These are phyloP conservation scores for Pythium plurisporium DNA, from an alignment of 352 stramenopile species.

Conservation along the genomic window DNA sequence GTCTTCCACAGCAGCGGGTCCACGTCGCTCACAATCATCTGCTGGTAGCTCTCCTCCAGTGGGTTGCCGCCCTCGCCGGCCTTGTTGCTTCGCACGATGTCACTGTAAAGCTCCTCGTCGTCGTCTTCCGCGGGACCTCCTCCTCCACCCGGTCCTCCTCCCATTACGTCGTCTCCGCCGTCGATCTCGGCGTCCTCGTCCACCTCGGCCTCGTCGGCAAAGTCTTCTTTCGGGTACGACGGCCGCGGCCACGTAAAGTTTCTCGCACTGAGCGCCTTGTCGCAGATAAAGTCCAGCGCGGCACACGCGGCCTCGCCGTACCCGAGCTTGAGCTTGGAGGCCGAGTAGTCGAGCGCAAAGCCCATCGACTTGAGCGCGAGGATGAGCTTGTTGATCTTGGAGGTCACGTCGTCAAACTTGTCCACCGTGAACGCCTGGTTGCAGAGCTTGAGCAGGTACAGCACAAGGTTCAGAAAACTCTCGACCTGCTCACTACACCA, in stretches of 20 bases:
- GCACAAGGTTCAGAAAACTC: slow-evolving; percentile 66
- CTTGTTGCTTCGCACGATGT: slow-evolving; percentile 39
- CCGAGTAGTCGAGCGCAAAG: slow-evolving; percentile 78
- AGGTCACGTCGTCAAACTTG: slow-evolving; percentile 87
- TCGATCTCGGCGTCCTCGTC: slow-evolving; percentile 53
- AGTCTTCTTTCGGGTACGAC: slow-evolving; percentile 74
- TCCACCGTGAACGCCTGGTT: slow-evolving; percentile 79
- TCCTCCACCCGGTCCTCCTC: background rate
- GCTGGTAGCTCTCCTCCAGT: slow-evolving; percentile 72
- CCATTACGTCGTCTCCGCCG: slow-evolving; percentile 24
- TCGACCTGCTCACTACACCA: slow-evolving; percentile 69
- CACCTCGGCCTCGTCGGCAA: slow-evolving; percentile 72
- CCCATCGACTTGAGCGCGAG: slow-evolving; percentile 75
- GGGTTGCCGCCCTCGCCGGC: slow-evolving; percentile 31
- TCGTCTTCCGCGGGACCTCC: slow-evolving; percentile 28
- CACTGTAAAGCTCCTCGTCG: slow-evolving; percentile 63
- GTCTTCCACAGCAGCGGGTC: slow-evolving; percentile 80
- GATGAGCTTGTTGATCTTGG: slow-evolving; percentile 86
- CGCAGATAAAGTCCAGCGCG: slow-evolving; percentile 77
- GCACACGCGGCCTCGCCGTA: slow-evolving; percentile 74
- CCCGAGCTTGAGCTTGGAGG: slow-evolving; percentile 71
- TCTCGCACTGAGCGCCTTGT: slow-evolving; percentile 59
- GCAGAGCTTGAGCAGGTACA: slow-evolving; percentile 70
- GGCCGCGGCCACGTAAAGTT: slow-evolving; percentile 67
- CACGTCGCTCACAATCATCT: slow-evolving; percentile 84